Base-by-base conservation (phyloP, 306 rosid species). In the Canavalia ensiformis region DNA sequence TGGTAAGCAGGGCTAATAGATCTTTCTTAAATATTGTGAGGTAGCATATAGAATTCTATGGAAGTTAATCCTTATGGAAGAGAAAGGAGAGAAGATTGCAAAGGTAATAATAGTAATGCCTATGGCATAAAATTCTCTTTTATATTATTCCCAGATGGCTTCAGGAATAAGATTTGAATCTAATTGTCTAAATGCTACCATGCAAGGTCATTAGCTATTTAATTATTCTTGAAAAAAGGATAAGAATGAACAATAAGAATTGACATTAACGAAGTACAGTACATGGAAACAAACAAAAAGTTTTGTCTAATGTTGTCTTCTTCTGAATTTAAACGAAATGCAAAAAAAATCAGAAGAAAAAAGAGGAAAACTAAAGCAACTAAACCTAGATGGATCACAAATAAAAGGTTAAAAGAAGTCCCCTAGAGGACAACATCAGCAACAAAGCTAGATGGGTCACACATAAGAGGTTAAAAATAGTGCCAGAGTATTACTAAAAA, bases 251-350 rank as follows among this genome's bases (percentile, higher is more conserved):
- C 84, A 82, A 79, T 84, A 72, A 78, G 33, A 45, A 59, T 80
- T 51, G 94, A 84, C 82, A 87, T 63, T 25, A 88, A 76, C 94
- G 79, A 90, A 72, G 96, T 68, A 68, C 54, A 35, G 7, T 78
- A 58, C 13, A 58, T 3, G 77, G 85, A 81, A 88, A 71, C 74
- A 83, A 75, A 79, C 39, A 84, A 74, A 83, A 47, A 25, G 49
- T 51, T 76, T 87, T 81, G 79, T 84, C 75, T 12, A 73, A 42
- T 66, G 72, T 80, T 81, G 94, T 87, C 91, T 51, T 49, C 67
- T 74, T 13, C 44, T 79, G 82, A 78, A 82, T 75, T 88, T 54
- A 52, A 72, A 80, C 11, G 30, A 77, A 84, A 65, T 72, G 84
- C 55, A 66, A 84, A 44, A 73, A 35, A 84, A 82, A 74, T 79